Evolutionary conservation across 805 yeast genomes (phyloP), one percentile per base, ranked within the genome.

Genomic region (Suhomyces kilbournensis): DNA sequence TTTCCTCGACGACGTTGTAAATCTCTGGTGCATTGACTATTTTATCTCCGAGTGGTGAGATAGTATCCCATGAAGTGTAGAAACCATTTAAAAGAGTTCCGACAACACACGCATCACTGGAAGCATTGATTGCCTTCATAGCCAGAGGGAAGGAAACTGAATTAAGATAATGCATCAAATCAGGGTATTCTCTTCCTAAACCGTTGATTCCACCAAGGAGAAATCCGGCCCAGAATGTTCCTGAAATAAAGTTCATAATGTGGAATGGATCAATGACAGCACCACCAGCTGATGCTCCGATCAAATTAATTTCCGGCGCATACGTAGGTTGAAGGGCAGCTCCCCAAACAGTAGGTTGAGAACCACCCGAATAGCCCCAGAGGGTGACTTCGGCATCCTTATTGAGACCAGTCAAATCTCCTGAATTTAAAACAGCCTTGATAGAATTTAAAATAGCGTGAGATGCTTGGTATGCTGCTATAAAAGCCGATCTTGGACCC

Each of bases 321-420:
- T 72, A 72, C 1, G 54, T 46, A 9, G 75, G 75, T 52, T 69
- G 74, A 25, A 69, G 55, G 7, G 68, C 62, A 2, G 71, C 67
- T 10, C 75, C 75, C 76, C 76, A 73, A 5, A 70, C 65, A 15
- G 70, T 49, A 12, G 76, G 73, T 28, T 71, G 53, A 1, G 73
- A 61, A 9, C 76, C 76, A n/a, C 77, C 77, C 3, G 74, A 68
- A 49, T 67, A 73, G 0, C 77, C 77, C 70, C 70, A 70, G 44
- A 72, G 35, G 3, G 51, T 54, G 4, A 59, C 53, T 15, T 55
- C 43, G 1, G 73, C 66, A 40, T 60, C 57, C 5, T 53, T 15
- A 10, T 52, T 39, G 19, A 67, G 35, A 1, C 65, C 66, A 1
- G 70, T 57, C 17, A 52, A 23, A 25, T 60, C 51, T 1, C 53